These are phyloP conservation scores for Fonsecaea erecta DNA, from an alignment of 2,329 filamentous ascomycete genomes.

Conservation along the genomic window DNA sequence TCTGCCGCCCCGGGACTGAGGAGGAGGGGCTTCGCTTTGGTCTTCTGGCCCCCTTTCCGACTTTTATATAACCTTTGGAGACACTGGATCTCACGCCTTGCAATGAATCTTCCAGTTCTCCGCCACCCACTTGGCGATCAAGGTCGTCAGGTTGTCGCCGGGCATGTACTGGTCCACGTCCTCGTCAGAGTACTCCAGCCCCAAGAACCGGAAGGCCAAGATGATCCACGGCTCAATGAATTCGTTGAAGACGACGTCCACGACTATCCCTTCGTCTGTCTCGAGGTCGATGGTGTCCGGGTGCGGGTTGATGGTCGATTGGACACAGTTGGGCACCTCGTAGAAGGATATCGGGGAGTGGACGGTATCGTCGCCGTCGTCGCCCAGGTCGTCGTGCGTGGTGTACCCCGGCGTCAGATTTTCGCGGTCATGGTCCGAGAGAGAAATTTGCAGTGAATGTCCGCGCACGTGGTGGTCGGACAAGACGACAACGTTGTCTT, in stretches of 20 bases:
- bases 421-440: slow-evolving; percentile 35
- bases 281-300: background rate
- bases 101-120: slow-evolving; percentile 55
- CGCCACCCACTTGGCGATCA: slow-evolving; percentile 65
- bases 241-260: slow-evolving; percentile 89
- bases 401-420: slow-evolving; percentile 75
- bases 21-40: background rate
- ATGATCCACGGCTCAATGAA: slow-evolving; percentile 86
- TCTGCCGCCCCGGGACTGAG: too few relatives aligned
- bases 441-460: slow-evolving; percentile 41
- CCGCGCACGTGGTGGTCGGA: background rate
- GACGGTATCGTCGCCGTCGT: slow-evolving; percentile 87
- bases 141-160: slow-evolving; percentile 59
- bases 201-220: slow-evolving; percentile 69
- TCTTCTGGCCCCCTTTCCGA: background rate
- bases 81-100: slow-evolving; percentile 1
- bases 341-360: slow-evolving; percentile 78
- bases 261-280: slow-evolving; percentile 58
- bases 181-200: slow-evolving; percentile 53
- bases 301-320: slow-evolving; percentile 64
- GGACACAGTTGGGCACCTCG: slow-evolving; percentile 80
- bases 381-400: slow-evolving; percentile 80
- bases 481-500: slow-evolving; percentile 26
- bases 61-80: background rate
- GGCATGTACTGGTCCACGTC: slow-evolving; percentile 60